Evolutionary conservation across 306 rosid genomes (phyloP), one percentile per base, ranked within the genome.

Genomic region (Prunus davidiana): DNA sequence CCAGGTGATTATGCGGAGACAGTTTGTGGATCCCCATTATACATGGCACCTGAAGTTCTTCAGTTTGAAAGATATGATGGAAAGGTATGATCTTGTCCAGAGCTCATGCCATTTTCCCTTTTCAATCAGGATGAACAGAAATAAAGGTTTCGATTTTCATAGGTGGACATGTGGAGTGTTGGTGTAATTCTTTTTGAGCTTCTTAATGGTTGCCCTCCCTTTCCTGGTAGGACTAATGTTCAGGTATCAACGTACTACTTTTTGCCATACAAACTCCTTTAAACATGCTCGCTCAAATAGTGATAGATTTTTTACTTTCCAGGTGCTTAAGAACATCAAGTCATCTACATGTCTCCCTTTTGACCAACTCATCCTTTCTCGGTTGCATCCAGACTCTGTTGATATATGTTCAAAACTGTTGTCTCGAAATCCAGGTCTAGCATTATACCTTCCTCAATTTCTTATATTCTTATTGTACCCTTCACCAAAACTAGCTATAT

Each of bases 151-250:
- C 78, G 16, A 60, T 14, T n/a, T 38, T 47, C 54, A 38, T 71
- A 89, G 91, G 91, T 74, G 15, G 93, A 87, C 80, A 87, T 89
- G 93, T 89, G 91, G 93, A 89, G 93, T 79, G 46, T 89, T 63
- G 93, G 93, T 49, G 87, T 85, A 52, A 87, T 89, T 76, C 88
- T 89, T 74, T 89, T 89, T 62, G 94, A 89, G 87, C 88, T 89
- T 82, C 82, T 89, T 27, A 89, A 87, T 79, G 94, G 94, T 55
- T 82, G 77, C 72, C 91, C 90, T 16, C 94, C 94, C 60, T 89
- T 89, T 78, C 69, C 28, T 78, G 91, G 94, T 41, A 85, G 84
- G 67, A 85, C 84, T 60, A 87, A 82, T 73, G 87, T 86, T 67
- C 90, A 89, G 94, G 94, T 89, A 84, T 52, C 25, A 28, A 64